Evolutionary conservation across 202 grass and related monocot species (phyloP).

Genomic region (Brachypodium distachyon): DNA sequence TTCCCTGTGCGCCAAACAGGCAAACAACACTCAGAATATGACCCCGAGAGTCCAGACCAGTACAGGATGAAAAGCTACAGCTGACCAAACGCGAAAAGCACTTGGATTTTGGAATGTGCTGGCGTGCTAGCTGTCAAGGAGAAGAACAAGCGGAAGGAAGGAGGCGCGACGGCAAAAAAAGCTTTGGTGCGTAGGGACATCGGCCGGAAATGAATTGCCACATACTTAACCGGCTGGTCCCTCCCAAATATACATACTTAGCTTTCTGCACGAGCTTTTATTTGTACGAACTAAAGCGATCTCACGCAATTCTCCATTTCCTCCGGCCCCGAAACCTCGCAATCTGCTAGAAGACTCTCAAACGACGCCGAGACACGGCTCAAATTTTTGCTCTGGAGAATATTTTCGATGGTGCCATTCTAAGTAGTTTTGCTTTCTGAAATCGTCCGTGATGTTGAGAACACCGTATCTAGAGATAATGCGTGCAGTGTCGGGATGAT

Average conservation of each 20-base stretch:
- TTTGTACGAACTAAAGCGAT: neutral
- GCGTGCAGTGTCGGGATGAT: neutral
- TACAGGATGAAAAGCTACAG: constrained; percentile 11
- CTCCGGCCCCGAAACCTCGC: neutral
- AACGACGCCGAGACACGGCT: neutral
- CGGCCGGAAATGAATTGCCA: constrained; percentile 16
- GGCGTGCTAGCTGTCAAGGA: neutral
- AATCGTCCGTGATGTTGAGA: neutral
- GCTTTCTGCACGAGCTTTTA: neutral
- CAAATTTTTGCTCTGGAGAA: neutral
- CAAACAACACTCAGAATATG: neutral
- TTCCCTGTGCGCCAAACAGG: neutral
- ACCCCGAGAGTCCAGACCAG: neutral
- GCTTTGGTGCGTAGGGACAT: constrained; percentile 10
- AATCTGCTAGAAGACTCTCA: neutral
- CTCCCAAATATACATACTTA: neutral
- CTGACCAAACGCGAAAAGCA: constrained; percentile 27
- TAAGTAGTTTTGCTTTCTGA: constrained; percentile 7
- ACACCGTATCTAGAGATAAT: neutral
- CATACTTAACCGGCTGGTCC: constrained; percentile 8
- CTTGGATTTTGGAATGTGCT: neutral
- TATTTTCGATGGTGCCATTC: neutral
- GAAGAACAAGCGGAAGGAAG: neutral
- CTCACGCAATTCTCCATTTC: neutral
- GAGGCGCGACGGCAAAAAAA: neutral